Evolutionary conservation across 2,329 filamentous ascomycete species (phyloP), one percentile per base, ranked within the genome.

Genomic region (Phialophora chinensis): DNA sequence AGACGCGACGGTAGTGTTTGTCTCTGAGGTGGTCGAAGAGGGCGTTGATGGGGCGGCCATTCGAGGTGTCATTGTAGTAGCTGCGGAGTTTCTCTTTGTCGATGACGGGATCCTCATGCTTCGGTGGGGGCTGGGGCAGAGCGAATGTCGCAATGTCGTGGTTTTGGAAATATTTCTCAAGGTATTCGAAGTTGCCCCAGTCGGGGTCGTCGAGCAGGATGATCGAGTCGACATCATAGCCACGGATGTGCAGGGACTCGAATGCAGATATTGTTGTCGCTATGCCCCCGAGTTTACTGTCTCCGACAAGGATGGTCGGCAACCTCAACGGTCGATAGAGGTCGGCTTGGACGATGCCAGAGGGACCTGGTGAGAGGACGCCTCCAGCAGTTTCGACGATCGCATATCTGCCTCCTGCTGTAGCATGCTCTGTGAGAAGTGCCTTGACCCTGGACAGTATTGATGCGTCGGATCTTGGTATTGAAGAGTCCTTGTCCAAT

Each of bases 351-450:
- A 90, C 87, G 1, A 84, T 90, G 10, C 91, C 91, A 42, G 90
- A 91, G 0, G 91, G 92, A 0, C 86, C 86, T 0, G 92, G 92
- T 0, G 91, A 94, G 68, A 94, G 88, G 0, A 94, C 90, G 0
- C 92, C 92, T 0, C 91, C 92, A 1, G 92, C 91, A 1, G 92
- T 95, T 76, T 96, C 92, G 54, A 95, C 81, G 55, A 96, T 84
- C 0, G 91, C 54, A 80, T 71, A 59, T 73, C 74, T 55, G 66
- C 73, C 62, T 64, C 71, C 31, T 81, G 74, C 71, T 44, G 56
- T 57, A n/a, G 61, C 66, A 42, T 73, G 71, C 23, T 73, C 72
- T 23, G 77, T 74, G 23, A 83, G 75, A 5, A 80, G 77, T 42
- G 79, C 74, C 56, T 83, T 79, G 35, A 89, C 81, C 7, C 79